Evolutionary conservation across 78 protist species (phyloP).

Genomic region (Pigoraptor vietnamica): DNA sequence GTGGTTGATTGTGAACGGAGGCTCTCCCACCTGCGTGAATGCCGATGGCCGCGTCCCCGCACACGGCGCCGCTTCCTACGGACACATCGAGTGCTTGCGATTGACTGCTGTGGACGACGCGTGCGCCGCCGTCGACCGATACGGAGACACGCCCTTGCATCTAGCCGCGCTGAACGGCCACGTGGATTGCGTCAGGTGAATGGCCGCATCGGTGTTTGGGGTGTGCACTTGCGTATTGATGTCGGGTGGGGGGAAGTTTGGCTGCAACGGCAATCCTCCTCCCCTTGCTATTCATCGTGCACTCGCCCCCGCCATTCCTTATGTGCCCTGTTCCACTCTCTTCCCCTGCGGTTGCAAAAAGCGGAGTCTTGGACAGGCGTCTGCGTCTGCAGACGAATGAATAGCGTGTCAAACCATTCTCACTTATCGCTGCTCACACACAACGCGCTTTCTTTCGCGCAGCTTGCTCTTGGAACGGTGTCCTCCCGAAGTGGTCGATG

Average conservation of each 20-base stretch:
- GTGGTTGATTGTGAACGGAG: background rate
- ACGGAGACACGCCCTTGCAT: background rate
- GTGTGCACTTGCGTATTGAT: background rate
- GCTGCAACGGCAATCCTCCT: background rate
- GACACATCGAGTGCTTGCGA: background rate
- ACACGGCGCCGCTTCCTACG: background rate
- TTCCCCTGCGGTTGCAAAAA: no score
- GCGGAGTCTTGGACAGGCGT: no score
- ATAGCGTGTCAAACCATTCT: no score
- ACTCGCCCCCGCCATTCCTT: no score
- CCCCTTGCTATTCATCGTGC: no score
- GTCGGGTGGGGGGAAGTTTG: background rate
- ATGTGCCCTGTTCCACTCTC: no score
- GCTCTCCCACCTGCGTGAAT: background rate
- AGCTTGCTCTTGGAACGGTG: background rate
- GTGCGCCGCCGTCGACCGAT: background rate
- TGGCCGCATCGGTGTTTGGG: background rate
- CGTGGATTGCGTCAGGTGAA: background rate
- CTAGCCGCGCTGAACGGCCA: background rate
- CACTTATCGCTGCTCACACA: background rate
- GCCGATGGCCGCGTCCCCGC: background rate
- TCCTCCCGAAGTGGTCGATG: background rate
- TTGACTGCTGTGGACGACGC: background rate
- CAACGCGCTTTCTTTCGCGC: background rate
- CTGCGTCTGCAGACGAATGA: no score